Evolutionary conservation across 352 stramenopile genomes (phyloP), one percentile per base, ranked within the genome.

Genomic region (Globisporangium nagaii): DNA sequence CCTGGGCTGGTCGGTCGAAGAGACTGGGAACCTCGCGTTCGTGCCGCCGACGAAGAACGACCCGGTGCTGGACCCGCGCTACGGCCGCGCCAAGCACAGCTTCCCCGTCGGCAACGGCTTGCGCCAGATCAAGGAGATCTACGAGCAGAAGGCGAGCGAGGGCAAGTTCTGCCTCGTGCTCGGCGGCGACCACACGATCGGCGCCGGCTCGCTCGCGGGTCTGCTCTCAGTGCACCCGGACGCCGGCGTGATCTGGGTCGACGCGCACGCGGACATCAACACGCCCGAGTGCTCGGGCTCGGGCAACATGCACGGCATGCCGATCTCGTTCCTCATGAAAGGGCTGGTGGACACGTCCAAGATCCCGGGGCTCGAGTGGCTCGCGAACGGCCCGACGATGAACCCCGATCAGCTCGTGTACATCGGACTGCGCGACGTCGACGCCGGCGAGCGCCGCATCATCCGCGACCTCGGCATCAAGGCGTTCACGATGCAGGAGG

Each of bases 231-330:
- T 88, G 31, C 75, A 94, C 63, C 95, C 95, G 5, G 76, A 98
- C 54, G 94, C 93, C 9, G 93, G 94, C 36, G 76, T 99, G 37
- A 97, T 99, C 67, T 99, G 96, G 96, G 93, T 99, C 34, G 96
- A 99, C 66, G 96, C 96, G 6, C 96, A 99, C 75, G 96, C 95
- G 39, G 96, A 99, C 79, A 93, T 98, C 58, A 98, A 99, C 78
- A 98, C 92, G n/a, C 96, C 96, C 2, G 53, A 70, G 22, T 84
- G 78, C 15, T 97, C 84, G 19, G 87, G 73, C 41, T 93, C 83
- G 60, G 96, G 96, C 39, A 99, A 99, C 67, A 98, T 98, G 89
- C 96, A 99, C 75, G 96, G 96, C 39, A 99, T 99, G 96, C 96
- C 96, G 0, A 79, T 99, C 41, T 88, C 92, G 32, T 89, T 98